A percentile compares a stretch with the other conserved stretches of the same genome.
phyloP scores from a whole-genome alignment of 345 rosid genomes.

The Noccaea bulbosa region DNA sequence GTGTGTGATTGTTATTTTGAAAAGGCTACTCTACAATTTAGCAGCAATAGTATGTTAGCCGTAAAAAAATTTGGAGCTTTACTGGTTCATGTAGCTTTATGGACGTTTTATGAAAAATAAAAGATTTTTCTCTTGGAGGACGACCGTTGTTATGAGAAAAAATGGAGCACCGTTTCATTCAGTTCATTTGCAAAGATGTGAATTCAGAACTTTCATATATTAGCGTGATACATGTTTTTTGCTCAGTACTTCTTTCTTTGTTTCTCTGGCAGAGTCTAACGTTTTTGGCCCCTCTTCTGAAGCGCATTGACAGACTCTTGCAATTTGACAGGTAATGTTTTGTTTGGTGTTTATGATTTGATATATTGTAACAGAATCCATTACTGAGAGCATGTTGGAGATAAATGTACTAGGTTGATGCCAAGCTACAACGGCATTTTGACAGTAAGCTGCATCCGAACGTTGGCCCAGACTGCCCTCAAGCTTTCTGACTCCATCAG shows the following conservation, averaged over 20 bases:
- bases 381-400: slow-evolving; percentile 25
- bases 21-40: slow-evolving; percentile 20
- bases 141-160: slow-evolving; percentile 11
- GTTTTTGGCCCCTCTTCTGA: slow-evolving; percentile 88
- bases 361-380: slow-evolving; percentile 8
- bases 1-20: slow-evolving; percentile 49
- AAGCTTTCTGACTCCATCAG: slow-evolving; percentile 81
- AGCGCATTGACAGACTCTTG: slow-evolving; percentile 90
- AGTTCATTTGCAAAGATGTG: slow-evolving; percentile 22
- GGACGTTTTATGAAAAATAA: slow-evolving; percentile 9
- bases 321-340: slow-evolving; percentile 84
- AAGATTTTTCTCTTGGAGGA: slow-evolving; percentile 6
- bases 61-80: not conserved
- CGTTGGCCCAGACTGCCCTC: slow-evolving; percentile 79
- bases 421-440: slow-evolving; percentile 94
- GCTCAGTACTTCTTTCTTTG: slow-evolving; percentile 38
- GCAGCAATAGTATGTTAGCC: slow-evolving; percentile 2
- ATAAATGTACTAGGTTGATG: slow-evolving; percentile 68
- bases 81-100: slow-evolving; percentile 1
- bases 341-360: slow-evolving; percentile 28
- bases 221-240: slow-evolving; percentile 21
- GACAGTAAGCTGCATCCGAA: slow-evolving; percentile 89
- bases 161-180: slow-evolving; percentile 7
- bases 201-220: slow-evolving; percentile 9
- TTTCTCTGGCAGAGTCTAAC: slow-evolving; percentile 66